These are phyloP conservation scores for Phellinidium pouzarii DNA, from an alignment of 1,284 basidiomycete genomes.

Conservation along the genomic window DNA sequence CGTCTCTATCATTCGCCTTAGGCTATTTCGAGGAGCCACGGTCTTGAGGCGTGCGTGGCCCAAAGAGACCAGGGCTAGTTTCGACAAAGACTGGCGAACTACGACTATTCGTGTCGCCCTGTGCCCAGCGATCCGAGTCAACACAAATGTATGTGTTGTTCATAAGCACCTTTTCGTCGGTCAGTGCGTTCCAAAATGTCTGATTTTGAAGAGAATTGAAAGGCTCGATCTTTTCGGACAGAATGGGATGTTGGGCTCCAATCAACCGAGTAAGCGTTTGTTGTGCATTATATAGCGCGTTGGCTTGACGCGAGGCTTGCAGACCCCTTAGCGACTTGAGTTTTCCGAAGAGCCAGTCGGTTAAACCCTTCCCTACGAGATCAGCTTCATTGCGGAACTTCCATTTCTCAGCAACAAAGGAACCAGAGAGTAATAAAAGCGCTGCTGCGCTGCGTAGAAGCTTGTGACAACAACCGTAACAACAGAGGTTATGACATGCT, in stretches of 20 bases:
- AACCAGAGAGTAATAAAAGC: constrained; percentile 1
- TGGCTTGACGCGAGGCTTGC: not conserved
- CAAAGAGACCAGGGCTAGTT: not conserved
- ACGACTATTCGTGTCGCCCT: not conserved
- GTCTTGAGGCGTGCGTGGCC: not conserved
- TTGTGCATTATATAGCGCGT: not conserved
- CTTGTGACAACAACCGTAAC: not conserved
- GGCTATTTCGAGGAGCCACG: not conserved
- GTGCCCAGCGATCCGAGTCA: not conserved
- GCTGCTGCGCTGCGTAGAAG: not conserved
- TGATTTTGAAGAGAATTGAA: not conserved
- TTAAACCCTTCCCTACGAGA: not conserved
- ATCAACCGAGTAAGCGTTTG: not conserved
- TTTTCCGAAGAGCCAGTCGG: not conserved
- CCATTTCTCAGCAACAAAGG: constrained; percentile 4
- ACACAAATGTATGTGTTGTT: not conserved
- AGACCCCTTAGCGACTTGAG: not conserved
- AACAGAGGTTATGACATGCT: not conserved
- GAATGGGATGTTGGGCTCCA: not conserved
- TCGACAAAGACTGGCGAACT: no score
- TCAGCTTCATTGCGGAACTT: constrained; percentile 2
- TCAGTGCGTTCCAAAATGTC: constrained; percentile 2
- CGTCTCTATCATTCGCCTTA: no score
- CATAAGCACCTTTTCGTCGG: constrained; percentile 1
- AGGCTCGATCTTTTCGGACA: not conserved